Percentiles rank a stretch among this genome's conserved stretches.
Evolutionary conservation across 140 eudicot genomes (phyloP).

Genomic region (Erigeron philadelphicus): DNA sequence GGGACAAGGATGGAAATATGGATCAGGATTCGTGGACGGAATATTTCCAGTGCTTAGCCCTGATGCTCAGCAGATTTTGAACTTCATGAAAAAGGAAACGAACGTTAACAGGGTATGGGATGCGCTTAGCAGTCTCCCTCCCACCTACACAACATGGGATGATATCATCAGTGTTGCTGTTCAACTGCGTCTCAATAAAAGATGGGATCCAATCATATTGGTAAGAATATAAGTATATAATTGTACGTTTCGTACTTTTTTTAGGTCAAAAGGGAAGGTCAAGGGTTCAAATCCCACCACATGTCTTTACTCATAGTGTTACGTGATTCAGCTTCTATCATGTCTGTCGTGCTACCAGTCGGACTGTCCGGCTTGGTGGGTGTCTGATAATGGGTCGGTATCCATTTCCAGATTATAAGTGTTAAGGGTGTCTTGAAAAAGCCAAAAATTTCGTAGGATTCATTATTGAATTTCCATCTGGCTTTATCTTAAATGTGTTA

Average conservation of each 20-base stretch:
- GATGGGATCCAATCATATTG: conserved; percentile 63
- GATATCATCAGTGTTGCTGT: conserved; percentile 70
- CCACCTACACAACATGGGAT: conserved; percentile 74
- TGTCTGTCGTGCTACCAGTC: too few relatives aligned
- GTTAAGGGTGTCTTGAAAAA: too few relatives aligned
- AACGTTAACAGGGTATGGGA: conserved; percentile 43
- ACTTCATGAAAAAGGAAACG: conserved; percentile 52
- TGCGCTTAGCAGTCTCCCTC: conserved; percentile 65
- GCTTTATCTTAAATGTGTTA: conserved; percentile 6
- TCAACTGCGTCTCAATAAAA: conserved; percentile 70
- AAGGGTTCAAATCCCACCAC: too few relatives aligned
- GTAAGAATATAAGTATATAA: conserved; percentile 22
- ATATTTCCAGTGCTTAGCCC: conserved; percentile 85
- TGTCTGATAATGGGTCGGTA: too few relatives aligned
- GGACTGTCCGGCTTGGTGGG: too few relatives aligned
- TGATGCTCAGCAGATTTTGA: conserved; percentile 54
- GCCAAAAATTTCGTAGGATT: background rate
- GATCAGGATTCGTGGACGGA: conserved; percentile 94
- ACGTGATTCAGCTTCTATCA: too few relatives aligned
- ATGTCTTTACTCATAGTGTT: too few relatives aligned
- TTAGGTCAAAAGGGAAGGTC: background rate
- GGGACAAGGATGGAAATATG: conserved; percentile 93
- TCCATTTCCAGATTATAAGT: too few relatives aligned
- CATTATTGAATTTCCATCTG: conserved; percentile 6
- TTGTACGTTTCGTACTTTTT: background rate